These are phyloP conservation scores for Suillus tomentosus DNA, from an alignment of 768 basidiomycete genomes.

Conservation along the genomic window DNA sequence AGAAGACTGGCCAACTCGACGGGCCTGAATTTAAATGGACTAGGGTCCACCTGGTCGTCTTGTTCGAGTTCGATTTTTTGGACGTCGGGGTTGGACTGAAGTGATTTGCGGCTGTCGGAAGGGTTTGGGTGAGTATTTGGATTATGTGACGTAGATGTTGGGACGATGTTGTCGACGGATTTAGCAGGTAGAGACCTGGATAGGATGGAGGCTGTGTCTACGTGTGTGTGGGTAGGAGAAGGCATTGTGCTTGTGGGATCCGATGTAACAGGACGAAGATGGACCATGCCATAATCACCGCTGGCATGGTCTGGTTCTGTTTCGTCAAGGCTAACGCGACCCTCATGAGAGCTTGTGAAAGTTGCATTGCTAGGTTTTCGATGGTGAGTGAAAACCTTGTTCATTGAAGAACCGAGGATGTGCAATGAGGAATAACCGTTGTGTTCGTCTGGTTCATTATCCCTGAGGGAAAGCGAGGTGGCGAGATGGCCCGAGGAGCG, in stretches of 20 bases:
- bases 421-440: conserved; percentile 54
- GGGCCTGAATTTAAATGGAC: conserved; percentile 76
- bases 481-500: conserved; percentile 62
- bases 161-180: conserved; percentile 12
- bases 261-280: conserved; percentile 38
- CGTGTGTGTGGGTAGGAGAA: conserved; percentile 40
- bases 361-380: conserved; percentile 65
- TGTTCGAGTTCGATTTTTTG: conserved; percentile 33
- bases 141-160: conserved; percentile 13
- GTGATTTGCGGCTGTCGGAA: conserved; percentile 23
- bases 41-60: conserved; percentile 52
- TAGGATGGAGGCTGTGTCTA: conserved; percentile 38
- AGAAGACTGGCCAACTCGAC: conserved; percentile 79
- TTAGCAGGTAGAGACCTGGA: conserved; percentile 25
- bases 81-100: conserved; percentile 23
- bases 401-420: conserved; percentile 46
- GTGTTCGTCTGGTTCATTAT: conserved; percentile 64
- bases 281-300: conserved; percentile 27
- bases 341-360: conserved; percentile 45
- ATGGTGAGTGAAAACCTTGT: conserved; percentile 39
- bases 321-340: conserved; percentile 39
- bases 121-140: not conserved
- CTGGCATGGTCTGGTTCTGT: conserved; percentile 51
- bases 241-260: conserved; percentile 36
- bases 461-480: conserved; percentile 59